Evolutionary conservation across 2,329 filamentous ascomycete species (phyloP).

Genomic region (Tolypocladium tropicale): DNA sequence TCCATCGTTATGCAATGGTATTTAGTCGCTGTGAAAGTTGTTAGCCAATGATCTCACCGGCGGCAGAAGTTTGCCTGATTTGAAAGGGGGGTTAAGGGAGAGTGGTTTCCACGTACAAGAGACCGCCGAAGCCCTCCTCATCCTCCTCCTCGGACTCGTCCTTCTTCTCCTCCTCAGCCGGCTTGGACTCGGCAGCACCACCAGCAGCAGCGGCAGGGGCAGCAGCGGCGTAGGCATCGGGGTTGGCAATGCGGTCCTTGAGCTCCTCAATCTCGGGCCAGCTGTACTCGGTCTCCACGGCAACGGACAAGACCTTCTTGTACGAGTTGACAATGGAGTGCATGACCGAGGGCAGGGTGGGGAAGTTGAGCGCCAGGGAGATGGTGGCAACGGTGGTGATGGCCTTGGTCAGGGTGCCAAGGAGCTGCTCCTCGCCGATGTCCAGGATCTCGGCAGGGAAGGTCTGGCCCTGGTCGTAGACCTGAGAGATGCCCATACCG

Average conservation of each 20-base stretch:
- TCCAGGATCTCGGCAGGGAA: constrained; percentile 83
- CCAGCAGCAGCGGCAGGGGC: constrained; percentile 58
- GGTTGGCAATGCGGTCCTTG: constrained; percentile 99
- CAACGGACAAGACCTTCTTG: constrained; percentile 92
- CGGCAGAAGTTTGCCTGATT: neutral
- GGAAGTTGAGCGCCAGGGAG: constrained; percentile 90
- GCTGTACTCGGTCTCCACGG: constrained; percentile 79
- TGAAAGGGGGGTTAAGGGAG: too few relatives aligned
- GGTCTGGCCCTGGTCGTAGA: constrained; percentile 95
- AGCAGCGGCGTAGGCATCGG: constrained; percentile 83
- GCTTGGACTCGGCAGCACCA: constrained; percentile 35
- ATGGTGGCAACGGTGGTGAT: constrained; percentile 81
- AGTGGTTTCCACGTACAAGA: constrained; percentile 46
- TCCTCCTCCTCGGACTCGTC: constrained; percentile 61
- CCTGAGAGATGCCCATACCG: constrained; percentile 91
- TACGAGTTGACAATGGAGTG: constrained; percentile 96
- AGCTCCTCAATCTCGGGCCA: constrained; percentile 96
- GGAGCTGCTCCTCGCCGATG: constrained; percentile 89
- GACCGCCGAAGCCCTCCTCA: constrained; percentile 66
- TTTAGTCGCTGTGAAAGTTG: constrained; percentile 39
- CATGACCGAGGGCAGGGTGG: constrained; percentile 89
- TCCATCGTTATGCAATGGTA: constrained; percentile 25
- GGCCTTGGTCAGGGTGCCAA: constrained; percentile 69
- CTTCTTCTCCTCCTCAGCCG: constrained; percentile 53
- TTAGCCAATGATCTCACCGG: constrained; percentile 23